Conservation (phyloP, 768 basidiomycete genomes). For the Russula vinacea region DNA sequence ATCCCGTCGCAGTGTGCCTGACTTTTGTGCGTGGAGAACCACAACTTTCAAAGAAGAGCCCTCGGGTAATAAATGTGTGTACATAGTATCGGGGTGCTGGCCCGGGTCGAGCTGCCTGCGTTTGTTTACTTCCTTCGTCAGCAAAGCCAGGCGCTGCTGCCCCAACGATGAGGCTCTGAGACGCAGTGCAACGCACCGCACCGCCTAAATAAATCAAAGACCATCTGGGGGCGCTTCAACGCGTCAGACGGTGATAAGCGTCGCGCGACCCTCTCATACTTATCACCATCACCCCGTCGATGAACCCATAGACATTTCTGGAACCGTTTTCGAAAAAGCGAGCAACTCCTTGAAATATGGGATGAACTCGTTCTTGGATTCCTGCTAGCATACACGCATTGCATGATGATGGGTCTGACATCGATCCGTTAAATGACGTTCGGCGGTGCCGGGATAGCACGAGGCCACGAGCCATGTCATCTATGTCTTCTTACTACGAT, state of each 20-base stretch:
- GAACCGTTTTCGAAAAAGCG: neutral
- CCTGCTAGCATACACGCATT: neutral
- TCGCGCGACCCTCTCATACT: neutral
- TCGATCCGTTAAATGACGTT: neutral
- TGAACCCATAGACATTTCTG: neutral
- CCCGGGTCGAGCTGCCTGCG: too few relatives aligned
- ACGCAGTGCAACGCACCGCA: neutral
- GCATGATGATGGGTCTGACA: neutral
- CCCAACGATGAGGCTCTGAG: neutral
- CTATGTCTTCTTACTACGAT: conserved; percentile 41
- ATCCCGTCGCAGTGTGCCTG: neutral
- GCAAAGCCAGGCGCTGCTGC: neutral
- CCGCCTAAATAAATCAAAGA: neutral
- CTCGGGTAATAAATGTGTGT: too few relatives aligned
- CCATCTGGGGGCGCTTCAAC: neutral
- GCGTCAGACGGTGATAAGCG: neutral
- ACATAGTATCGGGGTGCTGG: too few relatives aligned
- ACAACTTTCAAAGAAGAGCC: too few relatives aligned
- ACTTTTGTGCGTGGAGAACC: neutral
- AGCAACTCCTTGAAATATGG: neutral
- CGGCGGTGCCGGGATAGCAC: neutral
- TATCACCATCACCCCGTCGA: neutral
- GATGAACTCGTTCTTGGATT: neutral
- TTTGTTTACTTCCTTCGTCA: neutral
- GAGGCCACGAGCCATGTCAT: neutral